Percentiles rank a stretch among this genome's conserved stretches.
Evolutionary conservation across 2,329 filamentous ascomycete species (phyloP).

Genomic region (Leptodontidium sp.): DNA sequence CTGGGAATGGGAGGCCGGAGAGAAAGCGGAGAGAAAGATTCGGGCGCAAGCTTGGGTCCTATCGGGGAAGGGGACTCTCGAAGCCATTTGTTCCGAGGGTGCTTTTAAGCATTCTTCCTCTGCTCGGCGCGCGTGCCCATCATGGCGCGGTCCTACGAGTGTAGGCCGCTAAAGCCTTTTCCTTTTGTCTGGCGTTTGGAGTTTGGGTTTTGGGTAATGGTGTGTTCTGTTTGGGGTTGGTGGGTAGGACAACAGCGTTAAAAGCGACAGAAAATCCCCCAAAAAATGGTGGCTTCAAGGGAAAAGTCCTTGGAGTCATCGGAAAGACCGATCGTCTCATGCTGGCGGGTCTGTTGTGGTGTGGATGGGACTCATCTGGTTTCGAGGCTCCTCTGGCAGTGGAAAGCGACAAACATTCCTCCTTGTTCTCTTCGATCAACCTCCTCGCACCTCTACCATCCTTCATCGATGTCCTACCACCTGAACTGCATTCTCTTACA

Average conservation of each 20-base stretch:
- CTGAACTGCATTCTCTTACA: constrained; percentile 14
- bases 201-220: constrained; percentile 14
- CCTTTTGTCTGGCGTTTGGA: constrained; percentile 14
- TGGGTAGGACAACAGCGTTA: constrained; percentile 10
- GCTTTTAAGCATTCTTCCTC: constrained; percentile 18
- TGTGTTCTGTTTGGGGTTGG: constrained; percentile 13
- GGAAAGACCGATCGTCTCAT: constrained; percentile 14
- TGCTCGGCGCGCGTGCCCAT: constrained; percentile 15
- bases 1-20: constrained; percentile 2
- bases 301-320: constrained; percentile 19
- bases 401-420: constrained; percentile 9
- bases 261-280: background rate
- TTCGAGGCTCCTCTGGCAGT: constrained; percentile 13
- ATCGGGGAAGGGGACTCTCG: constrained; percentile 12
- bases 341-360: constrained; percentile 13
- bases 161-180: constrained; percentile 16
- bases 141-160: constrained; percentile 9
- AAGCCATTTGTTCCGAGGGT: constrained; percentile 14
- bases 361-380: constrained; percentile 14
- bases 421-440: constrained; percentile 15
- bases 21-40: constrained; percentile 13
- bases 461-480: constrained; percentile 8
- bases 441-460: constrained; percentile 12
- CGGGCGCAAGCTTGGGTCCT: constrained; percentile 18
- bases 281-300: constrained; percentile 4